These are phyloP conservation scores for Madurella fahalii DNA, from an alignment of 2,329 filamentous ascomycete species.

Conservation along the genomic window DNA sequence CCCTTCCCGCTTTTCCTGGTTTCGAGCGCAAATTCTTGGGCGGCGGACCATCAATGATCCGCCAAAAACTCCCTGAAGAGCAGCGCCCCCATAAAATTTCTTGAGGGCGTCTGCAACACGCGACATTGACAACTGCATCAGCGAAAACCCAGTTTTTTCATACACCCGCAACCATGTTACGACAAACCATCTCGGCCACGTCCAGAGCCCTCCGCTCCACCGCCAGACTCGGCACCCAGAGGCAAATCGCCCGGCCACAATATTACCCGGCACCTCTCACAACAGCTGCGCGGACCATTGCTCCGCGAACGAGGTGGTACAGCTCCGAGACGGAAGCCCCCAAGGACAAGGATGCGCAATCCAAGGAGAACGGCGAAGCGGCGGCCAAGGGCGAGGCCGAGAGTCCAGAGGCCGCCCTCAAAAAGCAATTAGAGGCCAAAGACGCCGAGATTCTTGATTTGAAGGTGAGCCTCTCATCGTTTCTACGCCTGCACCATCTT, in stretches of 20 bases:
- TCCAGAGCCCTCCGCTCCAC: constrained; percentile 43
- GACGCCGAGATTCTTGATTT: constrained; percentile 62
- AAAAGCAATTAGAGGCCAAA: constrained; percentile 51
- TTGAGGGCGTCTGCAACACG: constrained; percentile 8
- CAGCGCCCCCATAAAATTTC: constrained; percentile 22
- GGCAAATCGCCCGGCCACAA: constrained; percentile 36
- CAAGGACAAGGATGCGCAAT: constrained; percentile 30
- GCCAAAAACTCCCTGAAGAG: constrained; percentile 7
- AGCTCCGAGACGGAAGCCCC: constrained; percentile 42
- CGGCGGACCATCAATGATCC: constrained; percentile 22
- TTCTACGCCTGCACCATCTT: background rate
- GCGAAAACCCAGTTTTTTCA: constrained; percentile 4
- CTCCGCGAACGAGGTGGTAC: constrained; percentile 45
- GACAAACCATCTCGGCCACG: constrained; percentile 41
- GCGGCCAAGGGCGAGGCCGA: constrained; percentile 29
- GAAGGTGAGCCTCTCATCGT: constrained; percentile 61
- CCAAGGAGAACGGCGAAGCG: constrained; percentile 28
- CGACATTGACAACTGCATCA: background rate
- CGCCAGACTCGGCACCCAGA: constrained; percentile 34
- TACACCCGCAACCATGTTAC: constrained; percentile 38
- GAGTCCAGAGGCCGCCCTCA: constrained; percentile 41
- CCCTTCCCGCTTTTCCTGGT: background rate
- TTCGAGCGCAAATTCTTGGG: background rate
- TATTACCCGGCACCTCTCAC: constrained; percentile 35
- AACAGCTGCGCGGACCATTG: constrained; percentile 29